Evolutionary conservation across 345 rosid genomes (phyloP).

Genomic region (Populus tremula): DNA sequence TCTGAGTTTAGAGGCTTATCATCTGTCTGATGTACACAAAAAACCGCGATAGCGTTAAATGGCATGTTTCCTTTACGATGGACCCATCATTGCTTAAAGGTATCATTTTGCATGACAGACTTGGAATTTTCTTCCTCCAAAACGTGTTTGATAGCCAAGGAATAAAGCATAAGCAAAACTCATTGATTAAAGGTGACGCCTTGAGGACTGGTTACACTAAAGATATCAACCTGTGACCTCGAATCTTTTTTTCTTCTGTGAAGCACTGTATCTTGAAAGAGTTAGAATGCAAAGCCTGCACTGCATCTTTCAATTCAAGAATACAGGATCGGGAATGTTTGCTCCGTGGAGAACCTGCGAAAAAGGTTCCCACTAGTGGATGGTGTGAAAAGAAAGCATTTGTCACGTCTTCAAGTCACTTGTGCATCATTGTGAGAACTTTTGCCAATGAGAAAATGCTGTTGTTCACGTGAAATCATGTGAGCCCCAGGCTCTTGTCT

Average conservation of each 20-base stretch:
- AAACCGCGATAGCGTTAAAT: not conserved
- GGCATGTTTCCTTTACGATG: not conserved
- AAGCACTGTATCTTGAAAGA: no score
- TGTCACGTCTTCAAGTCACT: not conserved
- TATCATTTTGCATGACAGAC: not conserved
- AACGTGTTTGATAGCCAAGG: no score
- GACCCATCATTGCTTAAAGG: not conserved
- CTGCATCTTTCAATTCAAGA: no score
- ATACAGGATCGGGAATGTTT: not conserved
- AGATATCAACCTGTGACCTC: no score
- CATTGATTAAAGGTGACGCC: no score
- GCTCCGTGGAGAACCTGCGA: constrained; percentile 1
- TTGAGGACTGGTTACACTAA: no score
- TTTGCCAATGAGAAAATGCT: not conserved
- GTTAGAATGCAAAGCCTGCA: no score
- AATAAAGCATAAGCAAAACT: no score
- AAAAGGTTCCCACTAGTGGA: not conserved
- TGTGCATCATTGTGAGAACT: not conserved
- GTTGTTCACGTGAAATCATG: constrained; percentile 15
- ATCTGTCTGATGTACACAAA: not conserved
- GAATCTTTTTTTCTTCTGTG: no score
- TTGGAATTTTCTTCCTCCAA: no score
- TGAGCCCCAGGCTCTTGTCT: not conserved
- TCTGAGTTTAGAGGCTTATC: not conserved
- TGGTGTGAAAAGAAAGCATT: constrained; percentile 3